These are phyloP conservation scores for Trichosanthes truncata DNA, from an alignment of 306 rosid species.

Conservation along the genomic window DNA sequence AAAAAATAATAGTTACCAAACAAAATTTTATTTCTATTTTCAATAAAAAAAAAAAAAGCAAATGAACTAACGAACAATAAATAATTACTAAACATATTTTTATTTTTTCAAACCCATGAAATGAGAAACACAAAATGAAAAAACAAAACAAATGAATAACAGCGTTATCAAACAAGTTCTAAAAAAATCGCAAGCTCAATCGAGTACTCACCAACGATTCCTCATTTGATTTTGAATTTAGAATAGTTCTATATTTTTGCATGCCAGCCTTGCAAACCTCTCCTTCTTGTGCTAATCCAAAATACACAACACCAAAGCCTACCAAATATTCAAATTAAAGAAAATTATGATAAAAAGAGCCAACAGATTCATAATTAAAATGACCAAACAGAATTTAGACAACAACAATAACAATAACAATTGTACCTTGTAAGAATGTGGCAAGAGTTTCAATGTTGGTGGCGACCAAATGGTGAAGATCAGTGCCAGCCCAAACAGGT, in stretches of 20 bases:
- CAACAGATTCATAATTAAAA: too few relatives aligned
- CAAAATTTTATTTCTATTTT: too few relatives aligned
- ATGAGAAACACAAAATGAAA: background rate
- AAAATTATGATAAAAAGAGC: background rate
- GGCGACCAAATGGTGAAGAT: conserved; percentile 62
- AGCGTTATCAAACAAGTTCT: background rate
- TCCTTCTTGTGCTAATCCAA: background rate
- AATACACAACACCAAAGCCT: background rate
- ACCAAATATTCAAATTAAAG: background rate
- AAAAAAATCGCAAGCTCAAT: background rate
- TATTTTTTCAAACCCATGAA: too few relatives aligned
- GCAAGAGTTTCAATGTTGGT: conserved; percentile 52
- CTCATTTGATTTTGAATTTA: background rate
- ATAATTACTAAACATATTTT: conserved; percentile 5
- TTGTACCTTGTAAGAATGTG: conserved; percentile 42
- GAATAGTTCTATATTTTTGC: background rate
- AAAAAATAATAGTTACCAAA: too few relatives aligned
- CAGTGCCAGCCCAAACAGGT: conserved; percentile 93
- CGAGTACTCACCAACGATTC: background rate
- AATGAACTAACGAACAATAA: too few relatives aligned
- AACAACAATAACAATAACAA: too few relatives aligned
- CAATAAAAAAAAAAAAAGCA: too few relatives aligned
- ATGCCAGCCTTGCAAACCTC: background rate
- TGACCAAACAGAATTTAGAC: too few relatives aligned
- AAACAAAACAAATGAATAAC: rapidly evolving